Conservation (phyloP, 179 eudicot species). For the Amaranthus tricolor region DNA sequence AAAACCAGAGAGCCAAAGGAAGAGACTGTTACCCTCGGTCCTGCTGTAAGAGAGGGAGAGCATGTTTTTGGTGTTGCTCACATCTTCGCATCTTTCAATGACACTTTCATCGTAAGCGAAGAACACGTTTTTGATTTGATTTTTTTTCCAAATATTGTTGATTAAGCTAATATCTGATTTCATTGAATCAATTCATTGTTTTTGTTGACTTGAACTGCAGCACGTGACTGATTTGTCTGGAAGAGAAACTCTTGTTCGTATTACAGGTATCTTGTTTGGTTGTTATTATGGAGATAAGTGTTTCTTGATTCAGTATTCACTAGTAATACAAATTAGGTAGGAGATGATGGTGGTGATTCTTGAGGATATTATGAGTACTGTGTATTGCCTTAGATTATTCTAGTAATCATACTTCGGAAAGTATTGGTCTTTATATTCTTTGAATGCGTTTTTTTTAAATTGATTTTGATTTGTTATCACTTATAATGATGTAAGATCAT, state of each 20-base stretch:
- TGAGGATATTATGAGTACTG: too few species aligned
- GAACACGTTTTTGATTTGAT: neutral
- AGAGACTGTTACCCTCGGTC: conserved; percentile 73
- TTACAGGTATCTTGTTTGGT: conserved; percentile 25
- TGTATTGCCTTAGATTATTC: too few species aligned
- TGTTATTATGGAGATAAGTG: neutral
- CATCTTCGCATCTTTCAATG: conserved; percentile 87
- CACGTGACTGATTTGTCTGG: conserved; percentile 48
- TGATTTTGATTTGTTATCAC: too few species aligned
- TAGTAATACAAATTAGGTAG: too few species aligned
- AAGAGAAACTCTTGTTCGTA: conserved; percentile 46
- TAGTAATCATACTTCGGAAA: too few species aligned
- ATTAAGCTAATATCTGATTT: neutral
- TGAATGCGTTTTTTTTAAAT: too few species aligned
- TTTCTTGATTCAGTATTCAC: neutral
- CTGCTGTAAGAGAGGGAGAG: conserved; percentile 65
- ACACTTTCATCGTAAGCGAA: conserved; percentile 75
- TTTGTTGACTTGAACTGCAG: conserved; percentile 17
- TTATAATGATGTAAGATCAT: too few species aligned
- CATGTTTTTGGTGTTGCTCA: conserved; percentile 83
- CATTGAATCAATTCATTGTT: neutral
- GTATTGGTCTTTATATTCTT: too few species aligned
- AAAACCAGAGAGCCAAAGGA: conserved; percentile 87
- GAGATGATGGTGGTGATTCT: too few species aligned
- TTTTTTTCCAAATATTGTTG: neutral